A percentile compares a stretch with the other conserved stretches of the same genome.
These are phyloP conservation scores for Priceomyces castillae DNA, from an alignment of 805 yeast species.

Conservation along the genomic window DNA sequence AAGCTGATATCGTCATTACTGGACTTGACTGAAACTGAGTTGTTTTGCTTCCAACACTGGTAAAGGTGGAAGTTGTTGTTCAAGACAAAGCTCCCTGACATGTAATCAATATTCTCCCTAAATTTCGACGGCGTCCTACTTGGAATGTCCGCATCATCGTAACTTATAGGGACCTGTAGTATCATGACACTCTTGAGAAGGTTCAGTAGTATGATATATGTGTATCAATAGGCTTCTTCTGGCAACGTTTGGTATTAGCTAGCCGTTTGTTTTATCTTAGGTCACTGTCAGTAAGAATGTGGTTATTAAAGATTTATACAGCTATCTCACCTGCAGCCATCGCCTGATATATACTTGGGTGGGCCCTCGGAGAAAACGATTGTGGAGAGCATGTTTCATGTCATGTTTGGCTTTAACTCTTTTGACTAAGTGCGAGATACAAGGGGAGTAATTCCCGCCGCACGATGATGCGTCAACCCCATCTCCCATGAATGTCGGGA, in stretches of 20 bases:
- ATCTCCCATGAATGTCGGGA: not conserved
- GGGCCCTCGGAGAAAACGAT: not conserved
- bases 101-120: constrained; percentile 32
- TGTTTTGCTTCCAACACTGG: constrained; percentile 26
- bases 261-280: no score
- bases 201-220: no score
- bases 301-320: no score
- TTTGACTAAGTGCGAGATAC: not conserved
- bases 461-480: not conserved
- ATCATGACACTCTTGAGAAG: not conserved
- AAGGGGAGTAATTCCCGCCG: not conserved
- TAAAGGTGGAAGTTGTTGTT: constrained; percentile 16
- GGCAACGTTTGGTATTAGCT: no score
- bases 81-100: constrained; percentile 12
- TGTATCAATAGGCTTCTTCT: no score
- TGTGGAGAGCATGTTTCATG: not conserved
- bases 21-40: constrained; percentile 14
- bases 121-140: constrained; percentile 4
- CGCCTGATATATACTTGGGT: not conserved
- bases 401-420: constrained; percentile 3
- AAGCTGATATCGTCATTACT: constrained; percentile 17
- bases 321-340: not conserved
- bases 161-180: constrained; percentile 2
- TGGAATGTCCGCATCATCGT: constrained; percentile 5
- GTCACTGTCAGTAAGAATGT: no score